phyloP scores from a whole-genome alignment of 1,284 basidiomycete species.

The Papiliotrema terrestris region DNA sequence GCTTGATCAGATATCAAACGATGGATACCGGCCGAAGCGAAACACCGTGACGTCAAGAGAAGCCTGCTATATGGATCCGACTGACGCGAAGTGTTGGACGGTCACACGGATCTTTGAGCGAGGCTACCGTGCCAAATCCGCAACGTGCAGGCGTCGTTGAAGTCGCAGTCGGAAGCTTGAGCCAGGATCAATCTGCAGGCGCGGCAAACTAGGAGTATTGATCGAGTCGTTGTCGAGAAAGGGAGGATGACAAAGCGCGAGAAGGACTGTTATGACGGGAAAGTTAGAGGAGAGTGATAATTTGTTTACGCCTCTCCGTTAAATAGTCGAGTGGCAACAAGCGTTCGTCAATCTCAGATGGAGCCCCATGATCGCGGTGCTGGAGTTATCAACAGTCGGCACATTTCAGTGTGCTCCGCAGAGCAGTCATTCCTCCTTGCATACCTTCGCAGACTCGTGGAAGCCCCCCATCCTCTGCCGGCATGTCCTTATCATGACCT shows the following conservation, averaged over 20 bases:
- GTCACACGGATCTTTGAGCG: too few species aligned
- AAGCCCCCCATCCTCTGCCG: too few species aligned
- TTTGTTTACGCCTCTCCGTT: not conserved
- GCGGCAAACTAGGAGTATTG: not conserved
- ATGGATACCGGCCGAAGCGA: conserved; percentile 16
- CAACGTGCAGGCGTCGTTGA: not conserved
- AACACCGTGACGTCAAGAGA: not conserved
- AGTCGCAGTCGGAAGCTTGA: not conserved
- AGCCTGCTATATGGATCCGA: not conserved
- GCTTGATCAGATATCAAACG: not conserved
- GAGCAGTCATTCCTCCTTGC: too few species aligned
- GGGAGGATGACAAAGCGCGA: not conserved
- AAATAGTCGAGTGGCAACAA: too few species aligned
- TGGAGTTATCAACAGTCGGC: too few species aligned
- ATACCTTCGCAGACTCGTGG: too few species aligned
- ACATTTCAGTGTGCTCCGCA: too few species aligned
- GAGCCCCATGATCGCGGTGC: too few species aligned
- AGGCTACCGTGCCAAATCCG: too few species aligned
- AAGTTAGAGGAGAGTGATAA: not conserved
- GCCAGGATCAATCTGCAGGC: not conserved
- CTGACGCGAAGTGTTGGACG: too few species aligned
- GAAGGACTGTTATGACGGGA: not conserved
- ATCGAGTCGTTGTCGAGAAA: not conserved
- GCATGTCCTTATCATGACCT: conserved; percentile 16
- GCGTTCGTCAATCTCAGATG: too few species aligned